Percentiles rank a stretch among this genome's conserved stretches.
phyloP scores from a whole-genome alignment of 805 yeast species.

The Sungouiella blattae region DNA sequence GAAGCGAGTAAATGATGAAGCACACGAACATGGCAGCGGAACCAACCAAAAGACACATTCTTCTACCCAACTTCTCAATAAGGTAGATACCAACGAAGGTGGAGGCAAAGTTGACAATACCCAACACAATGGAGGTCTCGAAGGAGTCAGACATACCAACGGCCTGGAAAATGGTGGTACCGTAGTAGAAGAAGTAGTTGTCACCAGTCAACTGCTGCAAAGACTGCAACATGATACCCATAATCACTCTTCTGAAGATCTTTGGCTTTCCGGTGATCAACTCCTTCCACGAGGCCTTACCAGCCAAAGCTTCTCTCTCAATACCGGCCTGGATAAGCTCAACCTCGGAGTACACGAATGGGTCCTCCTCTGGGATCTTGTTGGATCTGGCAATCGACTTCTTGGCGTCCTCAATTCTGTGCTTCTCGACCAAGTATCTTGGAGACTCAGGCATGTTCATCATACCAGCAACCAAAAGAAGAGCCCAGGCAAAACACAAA shows the following conservation, averaged over 20 bases:
- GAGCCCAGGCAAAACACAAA: slow-evolving; percentile 45
- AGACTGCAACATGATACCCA: slow-evolving; percentile 49
- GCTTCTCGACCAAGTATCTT: slow-evolving; percentile 53
- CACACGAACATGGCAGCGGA: slow-evolving; percentile 52
- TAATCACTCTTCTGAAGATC: slow-evolving; percentile 50
- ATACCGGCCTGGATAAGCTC: slow-evolving; percentile 55
- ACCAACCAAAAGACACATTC: slow-evolving; percentile 47
- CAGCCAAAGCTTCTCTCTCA: slow-evolving; percentile 58
- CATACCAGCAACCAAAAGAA: slow-evolving; percentile 48
- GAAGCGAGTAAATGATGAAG: slow-evolving; percentile 56
- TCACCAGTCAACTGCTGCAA: slow-evolving; percentile 59
- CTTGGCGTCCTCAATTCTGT: slow-evolving; percentile 50
- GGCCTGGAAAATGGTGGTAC: slow-evolving; percentile 52
- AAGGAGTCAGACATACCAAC: slow-evolving; percentile 54
- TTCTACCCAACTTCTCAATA: slow-evolving; percentile 55
- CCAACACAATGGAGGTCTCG: slow-evolving; percentile 51
- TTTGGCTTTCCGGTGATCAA: slow-evolving; percentile 61
- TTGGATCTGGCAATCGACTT: slow-evolving; percentile 53
- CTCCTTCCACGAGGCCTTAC: slow-evolving; percentile 65
- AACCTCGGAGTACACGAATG: slow-evolving; percentile 51
- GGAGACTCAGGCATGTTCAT: slow-evolving; percentile 67
- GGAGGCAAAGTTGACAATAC: slow-evolving; percentile 52
- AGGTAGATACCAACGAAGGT: slow-evolving; percentile 50
- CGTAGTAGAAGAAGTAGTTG: slow-evolving; percentile 60
- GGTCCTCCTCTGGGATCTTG: slow-evolving; percentile 51